Base-by-base conservation (phyloP, 2,329 filamentous ascomycete genomes). In the Sclerotinia sclerotiorum region DNA sequence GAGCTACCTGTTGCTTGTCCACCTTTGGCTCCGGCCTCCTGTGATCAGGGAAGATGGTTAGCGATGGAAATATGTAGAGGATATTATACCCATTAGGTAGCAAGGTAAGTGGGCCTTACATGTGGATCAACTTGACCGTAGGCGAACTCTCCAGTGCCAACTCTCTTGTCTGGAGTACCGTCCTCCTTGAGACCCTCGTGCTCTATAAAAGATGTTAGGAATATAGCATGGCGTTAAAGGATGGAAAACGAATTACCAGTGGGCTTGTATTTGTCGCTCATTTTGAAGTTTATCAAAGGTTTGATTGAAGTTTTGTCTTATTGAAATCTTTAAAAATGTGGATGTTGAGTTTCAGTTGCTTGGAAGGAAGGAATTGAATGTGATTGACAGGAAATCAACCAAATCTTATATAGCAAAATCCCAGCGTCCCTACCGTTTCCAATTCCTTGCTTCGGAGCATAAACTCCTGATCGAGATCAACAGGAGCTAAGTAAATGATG, bases 111-210 rank as follows among this genome's bases (percentile, higher is more conserved):
- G 29, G 11, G 49, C n/a, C 52, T 27, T 49, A 60, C 64, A 42
- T 27, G 27, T 44, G 54, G 64, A 27, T 67, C 55, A 21, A 61
- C 64, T 13, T 51, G 32, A 2, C 64, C 64, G 13, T 67, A 15
- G 24, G 64, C 64, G 21, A 67, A 67, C 32, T 67, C 42, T 65
- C 79, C 79, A 68, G 79, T 81, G 65, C 77, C 77, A 62, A 81
- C 79, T 69, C 80, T 77, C 73, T 78, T 75, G 71, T 81, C 80
- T 65, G 78, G 79, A 63, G 78, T 77, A 64, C 80, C 79, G 72
- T 81, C 80, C 73, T 81, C 75, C 72, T 79, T 79, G 69, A 81
- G 77, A 69, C 80, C 80, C 72, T 76, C 78, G 73, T 81, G 79
- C 76, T 81, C 79, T 79, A 68, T 56, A 1, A 27, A 29, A 29